Evolutionary conservation across 257 asterid genomes (phyloP).

Genomic region (Penstemon eatonii): DNA sequence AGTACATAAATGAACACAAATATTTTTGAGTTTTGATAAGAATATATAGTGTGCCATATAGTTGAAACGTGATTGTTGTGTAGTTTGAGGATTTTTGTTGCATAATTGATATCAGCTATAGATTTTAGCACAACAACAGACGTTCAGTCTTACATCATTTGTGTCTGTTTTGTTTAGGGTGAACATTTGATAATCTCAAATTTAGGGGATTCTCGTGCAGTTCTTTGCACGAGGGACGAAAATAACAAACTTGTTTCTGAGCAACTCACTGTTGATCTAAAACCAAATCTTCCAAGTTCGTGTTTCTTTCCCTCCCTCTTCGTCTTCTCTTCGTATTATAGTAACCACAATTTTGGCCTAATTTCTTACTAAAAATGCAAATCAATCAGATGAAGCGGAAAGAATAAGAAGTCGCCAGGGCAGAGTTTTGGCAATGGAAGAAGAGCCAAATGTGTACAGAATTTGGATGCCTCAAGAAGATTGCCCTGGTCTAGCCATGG

Average conservation of each 20-base stretch:
- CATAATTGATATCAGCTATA: too few species aligned
- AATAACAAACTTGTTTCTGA: constrained; percentile 51
- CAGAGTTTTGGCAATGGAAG: constrained; percentile 76
- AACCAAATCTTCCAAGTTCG: constrained; percentile 76
- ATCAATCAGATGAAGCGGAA: constrained; percentile 53
- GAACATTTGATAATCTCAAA: constrained; percentile 71
- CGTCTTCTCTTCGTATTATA: background rate
- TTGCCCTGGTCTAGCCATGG: constrained; percentile 95
- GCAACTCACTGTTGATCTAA: constrained; percentile 81
- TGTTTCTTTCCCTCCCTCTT: background rate
- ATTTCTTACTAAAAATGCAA: background rate
- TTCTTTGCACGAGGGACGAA: constrained; percentile 57
- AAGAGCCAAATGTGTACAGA: constrained; percentile 72
- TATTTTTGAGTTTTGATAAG: background rate
- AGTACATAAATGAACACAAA: background rate
- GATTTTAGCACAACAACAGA: too few species aligned
- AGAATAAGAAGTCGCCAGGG: constrained; percentile 62
- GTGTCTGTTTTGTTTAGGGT: constrained; percentile 41
- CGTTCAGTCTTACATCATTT: background rate
- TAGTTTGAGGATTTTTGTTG: too few species aligned
- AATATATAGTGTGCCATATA: background rate
- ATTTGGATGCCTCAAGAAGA: constrained; percentile 94
- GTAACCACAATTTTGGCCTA: background rate
- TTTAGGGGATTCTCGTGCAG: constrained; percentile 88
- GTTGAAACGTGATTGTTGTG: too few species aligned